phyloP scores from a whole-genome alignment of 441 rosid genomes.

The Manihot esculenta region DNA sequence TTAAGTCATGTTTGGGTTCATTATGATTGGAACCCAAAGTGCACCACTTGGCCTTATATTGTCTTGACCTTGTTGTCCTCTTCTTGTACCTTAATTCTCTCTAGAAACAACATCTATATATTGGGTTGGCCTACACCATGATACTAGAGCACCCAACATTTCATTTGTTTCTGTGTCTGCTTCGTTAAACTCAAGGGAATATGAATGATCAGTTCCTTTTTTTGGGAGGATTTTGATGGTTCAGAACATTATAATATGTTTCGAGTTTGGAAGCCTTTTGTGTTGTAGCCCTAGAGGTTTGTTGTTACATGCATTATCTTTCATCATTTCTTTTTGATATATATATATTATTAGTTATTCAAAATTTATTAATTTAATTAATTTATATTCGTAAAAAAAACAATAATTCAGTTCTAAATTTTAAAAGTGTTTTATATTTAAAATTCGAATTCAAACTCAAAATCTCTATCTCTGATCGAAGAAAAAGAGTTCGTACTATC shows the following conservation, averaged over 20 bases:
- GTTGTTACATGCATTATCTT: neutral
- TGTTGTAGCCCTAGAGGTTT: neutral
- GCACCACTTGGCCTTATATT: slow-evolving; percentile 17
- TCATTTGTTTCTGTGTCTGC: slow-evolving; percentile 14
- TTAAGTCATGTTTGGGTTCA: neutral
- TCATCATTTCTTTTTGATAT: neutral
- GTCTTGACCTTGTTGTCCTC: slow-evolving; percentile 42
- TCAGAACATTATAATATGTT: neutral
- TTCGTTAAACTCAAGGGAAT: neutral
- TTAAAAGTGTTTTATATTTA: too few species aligned
- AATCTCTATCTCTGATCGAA: too few species aligned
- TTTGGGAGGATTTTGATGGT: neutral
- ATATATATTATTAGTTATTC: too few species aligned
- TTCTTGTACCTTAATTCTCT: slow-evolving; percentile 26
- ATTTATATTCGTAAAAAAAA: too few species aligned
- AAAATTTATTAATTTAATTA: too few species aligned
- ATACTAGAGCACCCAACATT: neutral
- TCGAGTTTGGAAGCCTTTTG: neutral
- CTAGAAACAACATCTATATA: slow-evolving; percentile 20
- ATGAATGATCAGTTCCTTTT: neutral
- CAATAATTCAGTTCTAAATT: too few species aligned
- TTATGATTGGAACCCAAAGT: slow-evolving; percentile 22
- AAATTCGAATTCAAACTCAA: too few species aligned
- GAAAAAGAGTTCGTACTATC: too few species aligned
- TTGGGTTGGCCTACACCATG: slow-evolving; percentile 11